A percentile compares a stretch with the other conserved stretches of the same genome.
Evolutionary conservation across 352 stramenopile genomes (phyloP).

Genomic region (Phytophthora parvispora): DNA sequence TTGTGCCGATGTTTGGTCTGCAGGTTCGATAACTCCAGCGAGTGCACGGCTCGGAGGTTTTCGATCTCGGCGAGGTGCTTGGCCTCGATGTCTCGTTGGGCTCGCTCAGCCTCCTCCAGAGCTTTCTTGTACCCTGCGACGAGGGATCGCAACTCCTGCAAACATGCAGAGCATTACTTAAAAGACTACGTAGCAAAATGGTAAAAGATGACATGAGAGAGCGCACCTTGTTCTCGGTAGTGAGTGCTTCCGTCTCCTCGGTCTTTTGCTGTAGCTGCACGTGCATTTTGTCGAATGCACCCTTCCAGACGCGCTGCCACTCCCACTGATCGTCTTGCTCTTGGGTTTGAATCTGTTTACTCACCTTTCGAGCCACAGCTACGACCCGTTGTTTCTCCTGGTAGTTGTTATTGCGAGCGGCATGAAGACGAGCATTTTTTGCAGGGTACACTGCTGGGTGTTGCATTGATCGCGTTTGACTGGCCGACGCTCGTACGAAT

Average conservation of each 20-base stretch:
- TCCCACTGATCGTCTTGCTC: conserved; percentile 77
- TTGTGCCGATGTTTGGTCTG: conserved; percentile 63
- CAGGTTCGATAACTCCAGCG: conserved; percentile 59
- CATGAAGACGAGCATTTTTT: not conserved
- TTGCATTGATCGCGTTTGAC: conserved; percentile 1
- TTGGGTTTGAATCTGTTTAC: conserved; percentile 66
- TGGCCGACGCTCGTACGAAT: not conserved
- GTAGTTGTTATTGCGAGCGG: conserved; percentile 14
- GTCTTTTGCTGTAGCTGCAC: conserved; percentile 45
- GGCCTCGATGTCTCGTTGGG: conserved; percentile 36
- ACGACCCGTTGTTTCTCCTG: not conserved
- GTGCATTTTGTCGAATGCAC: conserved; percentile 71
- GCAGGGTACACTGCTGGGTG: not conserved
- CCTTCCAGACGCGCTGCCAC: conserved; percentile 80
- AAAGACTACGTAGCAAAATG: no score
- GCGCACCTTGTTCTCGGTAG: conserved; percentile 57
- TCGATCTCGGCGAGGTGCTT: conserved; percentile 58
- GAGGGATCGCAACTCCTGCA: conserved; percentile 55
- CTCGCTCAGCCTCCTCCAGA: conserved; percentile 43
- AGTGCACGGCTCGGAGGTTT: conserved; percentile 55
- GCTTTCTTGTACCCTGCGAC: conserved; percentile 51
- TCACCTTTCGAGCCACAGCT: conserved; percentile 33
- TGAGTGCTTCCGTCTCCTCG: conserved; percentile 40
- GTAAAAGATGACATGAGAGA: not conserved
- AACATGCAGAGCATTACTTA: no score